A percentile compares a stretch with the other conserved stretches of the same genome.
Evolutionary conservation across 768 basidiomycete genomes (phyloP).

Genomic region (Lanmaoa pseudosensibilis): DNA sequence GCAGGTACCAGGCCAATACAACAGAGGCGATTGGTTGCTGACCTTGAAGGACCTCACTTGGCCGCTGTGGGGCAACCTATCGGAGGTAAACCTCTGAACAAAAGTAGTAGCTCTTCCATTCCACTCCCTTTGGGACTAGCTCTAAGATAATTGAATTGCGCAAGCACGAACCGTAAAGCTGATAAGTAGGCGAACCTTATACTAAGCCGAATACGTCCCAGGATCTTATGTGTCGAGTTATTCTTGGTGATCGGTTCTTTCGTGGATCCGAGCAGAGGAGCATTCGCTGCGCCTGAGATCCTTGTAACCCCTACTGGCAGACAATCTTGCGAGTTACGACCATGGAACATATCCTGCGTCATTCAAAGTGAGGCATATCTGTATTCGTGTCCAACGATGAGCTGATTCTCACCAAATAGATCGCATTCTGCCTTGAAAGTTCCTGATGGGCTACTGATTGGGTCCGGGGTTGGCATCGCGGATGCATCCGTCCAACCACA

Average conservation of each 20-base stretch:
- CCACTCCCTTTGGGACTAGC: conserved; percentile 1
- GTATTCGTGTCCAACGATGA: background rate
- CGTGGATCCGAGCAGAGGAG: background rate
- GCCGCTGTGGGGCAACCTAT: background rate
- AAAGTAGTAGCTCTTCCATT: conserved; percentile 6
- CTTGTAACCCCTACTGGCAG: background rate
- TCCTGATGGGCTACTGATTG: conserved; percentile 1
- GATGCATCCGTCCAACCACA: conserved; percentile 13
- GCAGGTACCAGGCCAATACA: background rate
- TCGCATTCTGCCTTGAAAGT: background rate
- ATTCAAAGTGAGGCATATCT: conserved; percentile 3
- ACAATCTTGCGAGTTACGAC: background rate
- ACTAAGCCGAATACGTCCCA: background rate
- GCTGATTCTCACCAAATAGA: conserved; percentile 1
- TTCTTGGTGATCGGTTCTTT: background rate
- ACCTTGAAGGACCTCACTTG: background rate
- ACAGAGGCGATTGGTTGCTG: background rate
- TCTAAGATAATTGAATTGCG: conserved; percentile 2
- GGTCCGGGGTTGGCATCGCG: background rate
- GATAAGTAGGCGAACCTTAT: background rate
- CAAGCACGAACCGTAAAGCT: background rate
- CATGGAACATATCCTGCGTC: conserved; percentile 4
- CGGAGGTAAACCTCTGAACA: background rate
- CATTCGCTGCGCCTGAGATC: background rate
- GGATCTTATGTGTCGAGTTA: background rate